Base-by-base conservation (phyloP, 139 green algal species). In the Trebouxia sp. region DNA sequence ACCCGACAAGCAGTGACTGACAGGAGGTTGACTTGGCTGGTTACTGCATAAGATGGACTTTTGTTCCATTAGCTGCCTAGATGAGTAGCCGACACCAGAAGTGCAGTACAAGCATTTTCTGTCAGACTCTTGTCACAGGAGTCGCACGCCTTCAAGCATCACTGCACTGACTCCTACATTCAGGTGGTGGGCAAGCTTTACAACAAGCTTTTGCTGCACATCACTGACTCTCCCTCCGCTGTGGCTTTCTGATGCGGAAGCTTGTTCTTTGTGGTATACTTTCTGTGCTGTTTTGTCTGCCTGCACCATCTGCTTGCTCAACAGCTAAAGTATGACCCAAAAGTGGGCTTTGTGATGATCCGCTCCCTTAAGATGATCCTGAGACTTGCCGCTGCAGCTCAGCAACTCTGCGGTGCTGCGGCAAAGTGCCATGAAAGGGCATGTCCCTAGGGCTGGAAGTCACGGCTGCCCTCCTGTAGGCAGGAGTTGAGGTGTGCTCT, bases 391-490 rank as follows among this genome's bases (percentile, higher is more conserved):
- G 35, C 35, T 72, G 62, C 62, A 72, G 37, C 32, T 72, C 28
- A 45, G 62, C 35, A 14, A 72, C 62, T 43, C 62, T 72, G 12
- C 32, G 62, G 32, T 72, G 62, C 28, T 42, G 35, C 11, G 32
- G 32, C 11, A 14, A 35, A 14, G 28, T 5, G 12, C 9, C 12
- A 43, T 11, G 9, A 10, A n/a, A 28, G 0, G 62, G 62, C 12
- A 45, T 26, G 28, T 72, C 37, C 32, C 62, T 72, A 11, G 62
- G 62, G 32, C 32, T 72, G 9, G 62, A 72, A 30, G 62, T 72
- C 14, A 72, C 62, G n/a, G 62, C 62, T 72, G 62, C 62, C 28
- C 62, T 24, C 28, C 62, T 72, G 20, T 72, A 72, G 32, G 11
- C 28, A 15, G 62, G 62, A 45, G 62, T 45, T 45, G 35, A 45